Evolutionary conservation across 768 basidiomycete genomes (phyloP), one percentile per base, ranked within the genome.

Genomic region (Peribolospora kevripleyi): DNA sequence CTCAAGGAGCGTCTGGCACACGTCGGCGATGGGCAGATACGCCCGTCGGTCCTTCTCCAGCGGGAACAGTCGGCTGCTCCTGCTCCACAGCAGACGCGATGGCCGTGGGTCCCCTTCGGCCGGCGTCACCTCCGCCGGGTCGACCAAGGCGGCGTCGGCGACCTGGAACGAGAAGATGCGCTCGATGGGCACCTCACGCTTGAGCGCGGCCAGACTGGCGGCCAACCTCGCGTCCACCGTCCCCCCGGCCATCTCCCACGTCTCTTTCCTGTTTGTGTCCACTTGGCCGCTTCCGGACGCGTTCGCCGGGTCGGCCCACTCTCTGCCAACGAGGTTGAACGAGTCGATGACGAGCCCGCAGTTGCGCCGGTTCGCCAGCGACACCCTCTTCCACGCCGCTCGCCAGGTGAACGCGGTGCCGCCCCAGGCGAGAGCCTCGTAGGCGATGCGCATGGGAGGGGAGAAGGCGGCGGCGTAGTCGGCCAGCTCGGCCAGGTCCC

Each of bases 161-260:
- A 70, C 57, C 51, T 72, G 70, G 58, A 68, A 69, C 52, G 69
- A 62, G 61, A 69, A 72, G 59, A 72, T 69, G 59, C 55, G 52
- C 57, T 66, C 59, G 0, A 62, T 65, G 1, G 70, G 69, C 9
- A 70, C 61, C 25, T 62, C 61, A 5, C 52, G 54, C 7, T 62
- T 59, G 36, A 70, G 62, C 42, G 65, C 61, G 9, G 51, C 54
- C 45, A 70, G 61, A 58, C 67, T 67, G 46, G 40, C 9, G 36
- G 52, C 54, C 50, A 61, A 50, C 45, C 51, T 50, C 2, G 52
- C 54, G 43, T 63, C 60, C 36, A 58, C 62, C 11, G 25, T 25
- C 25, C 1, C 25, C 25, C 25, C 25, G 25, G 25, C 25, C 25
- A 25, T 25, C 25, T 25, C 25, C 25, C 25, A 25, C 25, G 25